Percentiles rank a stretch among this genome's conserved stretches.
Conservation (phyloP, 148 eudicot genomes). For the Amaranthus cruentus region DNA sequence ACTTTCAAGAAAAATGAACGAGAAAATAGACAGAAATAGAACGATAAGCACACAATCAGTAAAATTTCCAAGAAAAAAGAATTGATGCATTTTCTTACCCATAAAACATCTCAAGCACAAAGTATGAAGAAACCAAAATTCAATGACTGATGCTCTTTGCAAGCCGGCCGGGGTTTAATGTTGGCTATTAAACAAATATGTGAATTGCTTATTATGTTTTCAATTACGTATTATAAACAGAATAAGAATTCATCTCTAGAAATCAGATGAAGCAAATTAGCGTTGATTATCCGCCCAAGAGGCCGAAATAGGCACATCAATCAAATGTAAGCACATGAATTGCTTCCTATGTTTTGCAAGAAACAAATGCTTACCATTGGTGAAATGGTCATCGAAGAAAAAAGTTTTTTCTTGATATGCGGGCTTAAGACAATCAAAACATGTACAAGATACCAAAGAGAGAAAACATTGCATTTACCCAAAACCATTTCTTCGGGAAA, state of each 20-base stretch:
- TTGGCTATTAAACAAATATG: neutral
- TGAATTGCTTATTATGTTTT: neutral
- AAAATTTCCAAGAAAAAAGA: no score
- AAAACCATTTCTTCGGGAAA: slow-evolving; percentile 96
- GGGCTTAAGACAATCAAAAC: neutral
- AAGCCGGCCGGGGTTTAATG: neutral
- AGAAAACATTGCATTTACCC: slow-evolving; percentile 51
- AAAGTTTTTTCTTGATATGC: neutral
- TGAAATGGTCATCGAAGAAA: neutral
- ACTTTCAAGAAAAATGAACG: no score
- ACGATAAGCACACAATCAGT: no score
- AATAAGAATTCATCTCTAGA: neutral
- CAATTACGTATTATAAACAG: neutral
- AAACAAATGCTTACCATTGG: neutral
- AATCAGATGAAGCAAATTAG: neutral
- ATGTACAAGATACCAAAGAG: neutral
- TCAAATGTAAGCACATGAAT: neutral
- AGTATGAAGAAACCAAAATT: neutral
- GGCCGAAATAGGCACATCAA: neutral
- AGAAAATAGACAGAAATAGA: no score
- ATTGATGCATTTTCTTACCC: neutral
- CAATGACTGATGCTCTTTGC: neutral
- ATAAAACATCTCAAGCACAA: neutral
- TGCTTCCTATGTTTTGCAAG: neutral
- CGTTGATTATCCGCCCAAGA: neutral